Conservation (phyloP, 176 grass and related monocot genomes). For the Aegilops bicornis region DNA sequence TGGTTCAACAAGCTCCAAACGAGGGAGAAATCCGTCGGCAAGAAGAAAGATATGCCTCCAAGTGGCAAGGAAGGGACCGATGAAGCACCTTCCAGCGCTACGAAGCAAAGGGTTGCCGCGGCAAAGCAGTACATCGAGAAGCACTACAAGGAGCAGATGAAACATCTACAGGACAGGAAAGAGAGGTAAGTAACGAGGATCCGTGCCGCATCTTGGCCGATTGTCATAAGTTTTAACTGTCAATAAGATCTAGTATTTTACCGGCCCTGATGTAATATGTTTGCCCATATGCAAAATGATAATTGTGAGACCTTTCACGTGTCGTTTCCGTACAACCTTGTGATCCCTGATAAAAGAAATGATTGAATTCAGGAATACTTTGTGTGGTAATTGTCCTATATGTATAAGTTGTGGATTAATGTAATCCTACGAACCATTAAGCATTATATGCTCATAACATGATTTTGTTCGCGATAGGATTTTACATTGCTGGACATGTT, state of each 20-base stretch:
- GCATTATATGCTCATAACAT: not conserved
- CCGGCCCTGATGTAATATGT: not conserved
- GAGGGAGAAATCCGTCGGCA: constrained; percentile 71
- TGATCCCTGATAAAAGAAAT: not conserved
- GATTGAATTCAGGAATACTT: not conserved
- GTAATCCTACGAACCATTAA: not conserved
- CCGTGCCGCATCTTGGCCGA: not conserved
- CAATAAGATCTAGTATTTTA: not conserved
- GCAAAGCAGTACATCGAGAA: constrained; percentile 98
- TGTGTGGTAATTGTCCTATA: not conserved
- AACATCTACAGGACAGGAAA: constrained; percentile 85
- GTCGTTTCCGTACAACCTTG: not conserved
- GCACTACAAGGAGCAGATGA: constrained; percentile 96
- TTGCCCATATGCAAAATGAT: not conserved
- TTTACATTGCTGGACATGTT: not conserved
- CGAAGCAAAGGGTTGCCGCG: constrained; percentile 70
- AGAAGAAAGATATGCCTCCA: constrained; percentile 76
- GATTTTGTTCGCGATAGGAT: not conserved
- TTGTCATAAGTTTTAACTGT: not conserved
- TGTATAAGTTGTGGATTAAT: not conserved
- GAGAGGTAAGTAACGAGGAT: constrained; percentile 59
- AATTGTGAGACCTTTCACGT: not conserved
- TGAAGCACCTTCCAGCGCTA: constrained; percentile 74
- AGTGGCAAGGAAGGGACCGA: constrained; percentile 65
- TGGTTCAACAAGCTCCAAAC: constrained; percentile 93